Percentiles rank a stretch among this genome's conserved stretches.
Conservation (phyloP, 2,329 filamentous ascomycete genomes). For the Sarocladiaceae sp. region DNA sequence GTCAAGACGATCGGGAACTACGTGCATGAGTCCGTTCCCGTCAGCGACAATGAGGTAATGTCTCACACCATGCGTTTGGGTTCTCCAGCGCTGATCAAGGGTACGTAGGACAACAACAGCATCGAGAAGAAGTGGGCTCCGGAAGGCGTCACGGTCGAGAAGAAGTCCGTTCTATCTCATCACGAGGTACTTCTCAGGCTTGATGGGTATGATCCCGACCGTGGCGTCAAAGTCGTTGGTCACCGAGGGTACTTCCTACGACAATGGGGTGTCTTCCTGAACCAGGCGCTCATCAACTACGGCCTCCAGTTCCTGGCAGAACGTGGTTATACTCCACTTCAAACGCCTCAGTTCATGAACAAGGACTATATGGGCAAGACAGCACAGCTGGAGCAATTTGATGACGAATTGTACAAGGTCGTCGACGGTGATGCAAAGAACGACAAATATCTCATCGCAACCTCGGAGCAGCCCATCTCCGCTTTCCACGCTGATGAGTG, state of each 20-base stretch:
- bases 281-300: conserved; percentile 92
- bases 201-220: conserved; percentile 87
- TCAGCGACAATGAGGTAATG: conserved; percentile 70
- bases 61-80: neutral
- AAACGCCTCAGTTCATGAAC: conserved; percentile 91
- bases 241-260: conserved; percentile 91
- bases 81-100: neutral
- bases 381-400: conserved; percentile 92
- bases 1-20: conserved; percentile 65
- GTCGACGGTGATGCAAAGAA: conserved; percentile 78
- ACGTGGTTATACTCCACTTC: conserved; percentile 75
- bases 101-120: conserved; percentile 65
- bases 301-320: conserved; percentile 80
- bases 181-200: conserved; percentile 87
- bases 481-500: conserved; percentile 91
- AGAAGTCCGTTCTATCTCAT: conserved; percentile 76
- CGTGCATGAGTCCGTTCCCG: conserved; percentile 80
- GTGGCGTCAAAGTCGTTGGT: conserved; percentile 88
- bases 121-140: conserved; percentile 75
- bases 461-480: conserved; percentile 91
- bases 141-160: conserved; percentile 65
- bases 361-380: conserved; percentile 97
- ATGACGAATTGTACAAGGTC: conserved; percentile 97
- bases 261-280: conserved; percentile 83
- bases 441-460: conserved; percentile 76